Evolutionary conservation across 2,329 filamentous ascomycete species (phyloP).

Genomic region (Fusarium kyushuense): DNA sequence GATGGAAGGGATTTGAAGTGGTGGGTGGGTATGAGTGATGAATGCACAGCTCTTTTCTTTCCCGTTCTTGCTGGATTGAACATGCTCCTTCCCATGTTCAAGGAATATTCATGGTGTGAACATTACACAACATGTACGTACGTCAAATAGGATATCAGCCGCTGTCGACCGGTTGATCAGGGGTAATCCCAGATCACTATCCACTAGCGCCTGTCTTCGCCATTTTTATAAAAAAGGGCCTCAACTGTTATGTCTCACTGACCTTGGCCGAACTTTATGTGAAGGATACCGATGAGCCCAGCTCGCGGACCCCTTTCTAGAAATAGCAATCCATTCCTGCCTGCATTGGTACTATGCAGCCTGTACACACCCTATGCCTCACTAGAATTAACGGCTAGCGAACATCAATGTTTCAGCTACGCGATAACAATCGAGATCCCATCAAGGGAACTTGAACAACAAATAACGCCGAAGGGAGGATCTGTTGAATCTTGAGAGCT

Average conservation of each 20-base stretch:
- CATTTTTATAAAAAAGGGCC: conserved; percentile 1
- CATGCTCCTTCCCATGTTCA: conserved; percentile 4
- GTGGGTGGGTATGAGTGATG: conserved; percentile 15
- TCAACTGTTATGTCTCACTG: background rate
- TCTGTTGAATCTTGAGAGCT: conserved; percentile 5
- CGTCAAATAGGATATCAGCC: conserved; percentile 32
- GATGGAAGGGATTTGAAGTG: conserved; percentile 24
- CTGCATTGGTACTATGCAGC: background rate
- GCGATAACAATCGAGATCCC: conserved; percentile 1
- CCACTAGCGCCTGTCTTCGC: conserved; percentile 12
- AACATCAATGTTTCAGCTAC: conserved; percentile 37
- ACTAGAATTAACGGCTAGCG: conserved; percentile 27
- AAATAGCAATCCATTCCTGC: conserved; percentile 9
- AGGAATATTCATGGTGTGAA: conserved; percentile 14
- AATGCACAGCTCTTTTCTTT: conserved; percentile 12
- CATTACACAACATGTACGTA: conserved; percentile 7
- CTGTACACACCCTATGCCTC: conserved; percentile 21
- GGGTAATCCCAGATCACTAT: background rate
- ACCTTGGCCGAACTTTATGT: background rate
- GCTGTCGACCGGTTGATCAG: conserved; percentile 33
- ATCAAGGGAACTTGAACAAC: background rate
- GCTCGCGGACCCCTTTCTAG: conserved; percentile 13
- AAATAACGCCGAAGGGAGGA: background rate
- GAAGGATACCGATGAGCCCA: background rate
- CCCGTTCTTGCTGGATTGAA: conserved; percentile 19